Evolutionary conservation across 306 rosid species (phyloP), one percentile per base, ranked within the genome.

Genomic region (Inga laurina): DNA sequence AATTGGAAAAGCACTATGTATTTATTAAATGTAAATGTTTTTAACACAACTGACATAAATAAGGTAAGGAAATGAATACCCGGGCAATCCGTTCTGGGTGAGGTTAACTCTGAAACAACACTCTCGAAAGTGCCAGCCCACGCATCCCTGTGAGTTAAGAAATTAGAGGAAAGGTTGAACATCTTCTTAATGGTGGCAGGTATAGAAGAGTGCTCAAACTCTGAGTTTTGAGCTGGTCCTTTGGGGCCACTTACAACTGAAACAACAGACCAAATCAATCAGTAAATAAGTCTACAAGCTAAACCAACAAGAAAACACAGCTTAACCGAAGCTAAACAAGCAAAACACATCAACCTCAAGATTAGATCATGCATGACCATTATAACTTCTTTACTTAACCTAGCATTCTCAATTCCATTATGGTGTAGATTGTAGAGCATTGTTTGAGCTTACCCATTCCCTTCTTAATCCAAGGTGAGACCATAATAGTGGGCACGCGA

Each of bases 61-160:
- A 45, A 65, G 35, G 43, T 14, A 12, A 4, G 39, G 9, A 30
- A 64, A 13, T 12, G 19, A 64, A 14, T 86, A 96, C 99, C 96
- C 49, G 98, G 99, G 84, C 99, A 96, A 79, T 96, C 98, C 0
- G 99, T 92, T 87, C 99, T 90, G 0, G 99, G 98, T 37, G 94
- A 85, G 76, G 85, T 90, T 64, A 93, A 80, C 62, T 92, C 90
- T 27, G 92, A 93, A 62, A 96, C 89, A 75, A 93, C 77, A 27
- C 88, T 84, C 87, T 96, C 99, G 76, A 96, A 96, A 54, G 99
- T 96, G 34, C 97, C 99, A 21, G 99, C 98, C 99, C 99, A 96
- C 44, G 98, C 98, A 82, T 96, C 99, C 85, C 98, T 91, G 85
- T 92, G 98, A 43, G 99, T 96, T 84, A 96, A 86, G 83, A 96